Base-by-base conservation (phyloP, 306 rosid species). In the Casuarina cunninghamiana region DNA sequence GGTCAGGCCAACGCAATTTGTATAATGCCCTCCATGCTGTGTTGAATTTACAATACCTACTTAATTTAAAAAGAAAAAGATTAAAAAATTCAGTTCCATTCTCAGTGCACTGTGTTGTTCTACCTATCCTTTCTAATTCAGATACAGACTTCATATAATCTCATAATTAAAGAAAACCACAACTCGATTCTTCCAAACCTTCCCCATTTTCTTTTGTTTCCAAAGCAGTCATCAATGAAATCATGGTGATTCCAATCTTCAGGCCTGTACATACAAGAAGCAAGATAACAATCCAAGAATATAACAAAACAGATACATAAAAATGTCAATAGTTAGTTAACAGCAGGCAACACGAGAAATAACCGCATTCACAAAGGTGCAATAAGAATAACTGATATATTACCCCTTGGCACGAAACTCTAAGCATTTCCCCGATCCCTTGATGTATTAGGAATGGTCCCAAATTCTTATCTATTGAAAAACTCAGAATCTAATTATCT, bases 121-220 rank as follows among this genome's bases (percentile, higher is more conserved):
- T 54, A 43, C 39, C 10, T 70, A 15, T 68, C 21, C 32, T 26
- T 26, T 19, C 68, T 49, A 70, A 72, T 53, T 76, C 6, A 72
- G 82, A 72, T 60, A 75, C 80, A 74, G 37, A 67, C 58, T 44
- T 57, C 39, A 75, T 26, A 17, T 15, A 72, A 80, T 6, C 62
- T 77, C 41, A 79, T 54, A 45, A 82, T 32, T 5, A 0, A 51
- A 80, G 37, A n/a, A 74, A 77, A 71, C 62, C 4, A 16, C 32
- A 72, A 13, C 15, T 77, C 75, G 78, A 79, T 53, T 67, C 41
- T 81, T 53, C 78, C 53, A 6, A 82, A 94, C 98, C 96, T 84
- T 76, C 86, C 76, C 19, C 93, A 93, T 80, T 90, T 90, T 75
- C 89, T 88, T 80, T 91, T 88, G 41, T 76, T 86, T 35, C 86